phyloP scores from a whole-genome alignment of 805 yeast species.

The Wickerhamiella musiphila region DNA sequence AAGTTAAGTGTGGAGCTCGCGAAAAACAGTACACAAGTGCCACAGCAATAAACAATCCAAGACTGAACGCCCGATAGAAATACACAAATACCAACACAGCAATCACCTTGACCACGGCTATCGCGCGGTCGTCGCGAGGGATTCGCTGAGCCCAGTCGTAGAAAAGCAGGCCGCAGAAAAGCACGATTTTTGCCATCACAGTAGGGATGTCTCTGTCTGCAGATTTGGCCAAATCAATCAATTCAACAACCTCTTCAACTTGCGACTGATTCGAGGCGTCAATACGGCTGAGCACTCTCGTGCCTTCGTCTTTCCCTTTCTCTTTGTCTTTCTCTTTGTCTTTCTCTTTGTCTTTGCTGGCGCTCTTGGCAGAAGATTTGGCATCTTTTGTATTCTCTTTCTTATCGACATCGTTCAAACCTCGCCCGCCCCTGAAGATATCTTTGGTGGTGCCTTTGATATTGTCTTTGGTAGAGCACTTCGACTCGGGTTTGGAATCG shows the following conservation, averaged over 20 bases:
- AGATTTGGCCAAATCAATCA: no score
- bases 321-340: not conserved
- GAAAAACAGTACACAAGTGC: not conserved
- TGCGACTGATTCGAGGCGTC: no score
- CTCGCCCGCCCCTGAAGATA: no score
- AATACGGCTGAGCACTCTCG: no score
- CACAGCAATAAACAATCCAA: not conserved
- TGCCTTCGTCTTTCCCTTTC: not conserved
- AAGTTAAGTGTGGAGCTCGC: no score
- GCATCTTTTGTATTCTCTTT: no score
- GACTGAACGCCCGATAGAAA: slow-evolving; percentile 7
- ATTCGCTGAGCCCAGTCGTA: slow-evolving; percentile 7
- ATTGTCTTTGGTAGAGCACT: no score
- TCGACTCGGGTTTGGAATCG: no score
- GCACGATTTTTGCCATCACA: slow-evolving; percentile 9
- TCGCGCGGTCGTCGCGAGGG: slow-evolving; percentile 2
- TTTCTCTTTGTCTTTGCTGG: not conserved
- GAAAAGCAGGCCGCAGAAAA: slow-evolving; percentile 9
- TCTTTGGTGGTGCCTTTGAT: no score
- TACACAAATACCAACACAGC: slow-evolving; percentile 7
- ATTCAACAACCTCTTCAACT: no score
- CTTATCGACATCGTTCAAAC: no score
- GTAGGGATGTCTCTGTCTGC: slow-evolving; percentile 5
- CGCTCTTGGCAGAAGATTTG: no score
- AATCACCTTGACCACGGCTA: slow-evolving; percentile 4